phyloP scores from a whole-genome alignment of 2,329 filamentous ascomycete species.

The Neofusicoccum sp. region DNA sequence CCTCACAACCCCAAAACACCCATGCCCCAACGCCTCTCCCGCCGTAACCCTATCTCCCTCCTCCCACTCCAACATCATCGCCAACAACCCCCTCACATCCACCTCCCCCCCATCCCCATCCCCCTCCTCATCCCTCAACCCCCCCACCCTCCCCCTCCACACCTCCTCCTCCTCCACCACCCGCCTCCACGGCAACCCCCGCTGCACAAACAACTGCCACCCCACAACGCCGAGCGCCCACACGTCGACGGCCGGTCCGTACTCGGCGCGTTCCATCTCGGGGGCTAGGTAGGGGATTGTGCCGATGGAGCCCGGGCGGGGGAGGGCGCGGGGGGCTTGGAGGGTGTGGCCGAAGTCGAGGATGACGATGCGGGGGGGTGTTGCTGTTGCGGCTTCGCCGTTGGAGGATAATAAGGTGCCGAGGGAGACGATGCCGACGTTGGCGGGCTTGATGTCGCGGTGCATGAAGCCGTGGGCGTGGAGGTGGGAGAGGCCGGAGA shows the following conservation, averaged over 20 bases:
- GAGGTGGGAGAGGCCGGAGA: conserved; percentile 14
- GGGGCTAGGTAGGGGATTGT: conserved; percentile 16
- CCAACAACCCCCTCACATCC: not conserved
- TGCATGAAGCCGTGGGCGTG: conserved; percentile 17
- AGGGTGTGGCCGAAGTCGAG: conserved; percentile 13
- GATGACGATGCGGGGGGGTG: not conserved
- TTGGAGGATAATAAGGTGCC: not conserved
- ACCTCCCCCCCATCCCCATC: not conserved
- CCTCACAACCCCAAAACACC: not conserved
- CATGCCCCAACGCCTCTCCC: not conserved
- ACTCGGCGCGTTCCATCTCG: conserved; percentile 1
- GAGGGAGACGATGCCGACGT: conserved; percentile 3
- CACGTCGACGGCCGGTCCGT: not conserved
- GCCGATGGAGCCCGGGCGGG: conserved; percentile 2
- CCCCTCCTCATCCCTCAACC: not conserved
- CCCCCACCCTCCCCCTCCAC: not conserved
- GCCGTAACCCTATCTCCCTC: not conserved
- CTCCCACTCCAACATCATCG: not conserved
- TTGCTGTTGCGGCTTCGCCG: too few relatives aligned
- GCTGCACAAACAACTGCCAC: conserved; percentile 2
- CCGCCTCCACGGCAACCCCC: not conserved
- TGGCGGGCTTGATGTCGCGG: conserved; percentile 20
- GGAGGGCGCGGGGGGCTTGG: not conserved
- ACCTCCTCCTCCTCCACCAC: not conserved
- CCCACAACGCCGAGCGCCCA: conserved; percentile 1